Evolutionary conservation across 306 rosid species (phyloP), one percentile per base, ranked within the genome.

Genomic region (Prunus armeniaca): DNA sequence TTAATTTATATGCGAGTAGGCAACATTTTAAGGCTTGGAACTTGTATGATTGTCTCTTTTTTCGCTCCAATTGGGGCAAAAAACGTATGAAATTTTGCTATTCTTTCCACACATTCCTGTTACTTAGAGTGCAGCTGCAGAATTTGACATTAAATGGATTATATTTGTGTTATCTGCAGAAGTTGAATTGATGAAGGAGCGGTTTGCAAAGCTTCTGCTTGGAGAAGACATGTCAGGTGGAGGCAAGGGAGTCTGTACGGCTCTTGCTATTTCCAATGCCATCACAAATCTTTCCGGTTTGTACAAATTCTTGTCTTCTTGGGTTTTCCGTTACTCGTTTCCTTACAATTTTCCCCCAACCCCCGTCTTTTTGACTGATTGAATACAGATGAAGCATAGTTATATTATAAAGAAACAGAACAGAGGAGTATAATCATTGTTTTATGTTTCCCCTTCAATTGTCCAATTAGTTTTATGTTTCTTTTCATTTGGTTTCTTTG

Each of bases 161-260:
- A 34, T 32, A 3, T 5, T 27, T 3, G 19, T 63, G 84, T 27
- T 9, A 4, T 38, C 38, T 67, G 67, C 75, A 80, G 89, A 86
- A 58, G 72, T 75, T 25, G 85, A 83, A 73, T 71, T 75, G 83
- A 83, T 86, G 85, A 83, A 86, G 77, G 85, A 86, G 81, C 73
- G 85, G 28, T 86, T 86, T 72, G 87, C 87, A 25, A 86, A 80
- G 75, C 89, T 86, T 76, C 80, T 86, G 27, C 79, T 86, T 2
- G 87, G 87, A 67, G 89, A 83, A 82, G 85, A 86, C 73, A 86
- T 83, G 89, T 86, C 87, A 32, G 87, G 89, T 32, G 87, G 84
- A 75, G 81, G 87, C 52, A 75, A 83, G 79, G 87, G 87, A 76
- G 87, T 86, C 62, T 83, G 82, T 61, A 78, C 85, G 3, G 87